Base-by-base conservation (phyloP, 768 basidiomycete species). In the Clavulina sp. region DNA sequence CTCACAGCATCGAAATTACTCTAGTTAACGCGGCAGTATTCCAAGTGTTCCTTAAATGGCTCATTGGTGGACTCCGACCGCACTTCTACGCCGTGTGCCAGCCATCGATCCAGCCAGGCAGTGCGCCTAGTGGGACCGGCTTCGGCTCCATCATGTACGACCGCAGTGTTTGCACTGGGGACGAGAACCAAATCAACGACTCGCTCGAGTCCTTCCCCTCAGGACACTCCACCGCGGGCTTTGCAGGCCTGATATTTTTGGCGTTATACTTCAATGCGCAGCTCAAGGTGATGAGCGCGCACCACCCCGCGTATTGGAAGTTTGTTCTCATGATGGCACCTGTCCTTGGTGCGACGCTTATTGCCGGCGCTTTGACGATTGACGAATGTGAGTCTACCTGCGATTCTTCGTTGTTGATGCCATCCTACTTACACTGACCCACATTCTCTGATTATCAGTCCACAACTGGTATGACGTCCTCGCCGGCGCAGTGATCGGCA, bases 291-390 rank as follows among this genome's bases (percentile, higher is more conserved):
- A 74, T 74, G 63, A 64, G 71, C 28, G 74, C 75, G n/a, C 71
- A 75, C 61, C 74, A 75, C 53, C 72, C 74, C 1, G 73, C 74
- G 33, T 77, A 76, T 61, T 78, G 76, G 77, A 78, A 77, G 61
- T 73, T 75, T 71, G 63, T 78, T 53, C 56, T 76, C 23, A 69
- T 76, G 56, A 73, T 78, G 52, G 70, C 72, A 3, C 76, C 76
- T 28, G 55, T 78, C 3, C 69, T 74, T 43, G 76, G 75, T 13
- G 76, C 76, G 0, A 66, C 64, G 24, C 65, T 80, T 41, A 78
- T 78, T 54, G 70, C 73, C 0, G 75, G 73, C 3, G 69, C 72
- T 5, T 60, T 77, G 54, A 77, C 73, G 2, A 73, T 77, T 34
- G 76, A 78, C 60, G 69, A 75, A 64, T 70, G 70, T 69, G 57